phyloP scores from a whole-genome alignment of 345 rosid species.

The Hirschfeldia incana region DNA sequence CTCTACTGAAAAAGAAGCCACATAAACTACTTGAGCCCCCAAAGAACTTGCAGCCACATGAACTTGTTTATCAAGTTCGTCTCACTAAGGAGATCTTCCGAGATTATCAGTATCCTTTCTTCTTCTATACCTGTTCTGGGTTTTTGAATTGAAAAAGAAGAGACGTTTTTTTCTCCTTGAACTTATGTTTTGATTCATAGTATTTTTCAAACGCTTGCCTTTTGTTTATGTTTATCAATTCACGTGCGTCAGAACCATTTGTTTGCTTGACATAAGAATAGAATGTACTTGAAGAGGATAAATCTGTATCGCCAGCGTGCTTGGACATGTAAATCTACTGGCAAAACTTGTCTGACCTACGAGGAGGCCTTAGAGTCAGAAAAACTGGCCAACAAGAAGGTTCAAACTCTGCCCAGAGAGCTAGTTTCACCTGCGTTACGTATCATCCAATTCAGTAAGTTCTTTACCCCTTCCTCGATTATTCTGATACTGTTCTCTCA shows the following conservation, averaged over 20 bases:
- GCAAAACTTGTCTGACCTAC: slow-evolving; percentile 78
- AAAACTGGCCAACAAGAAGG: slow-evolving; percentile 64
- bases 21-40: slow-evolving; percentile 62
- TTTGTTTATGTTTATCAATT: slow-evolving; percentile 30
- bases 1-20: slow-evolving; percentile 72
- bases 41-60: slow-evolving; percentile 67
- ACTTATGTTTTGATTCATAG: slow-evolving; percentile 9
- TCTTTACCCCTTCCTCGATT: slow-evolving; percentile 4
- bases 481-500: background rate
- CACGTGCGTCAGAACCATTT: slow-evolving; percentile 10
- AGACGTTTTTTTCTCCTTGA: background rate
- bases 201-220: background rate
- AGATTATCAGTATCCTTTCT: slow-evolving; percentile 96
- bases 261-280: slow-evolving; percentile 48
- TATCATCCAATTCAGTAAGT: slow-evolving; percentile 82
- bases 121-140: slow-evolving; percentile 21
- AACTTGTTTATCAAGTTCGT: slow-evolving; percentile 84
- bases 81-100: slow-evolving; percentile 89
- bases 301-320: slow-evolving; percentile 78
- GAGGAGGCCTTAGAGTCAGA: slow-evolving; percentile 98
- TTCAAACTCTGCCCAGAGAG: slow-evolving; percentile 73
- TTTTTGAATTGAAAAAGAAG: background rate
- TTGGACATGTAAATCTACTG: slow-evolving; percentile 88
- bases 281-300: slow-evolving; percentile 71
- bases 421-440: slow-evolving; percentile 67